Base-by-base conservation (phyloP, 352 stramenopile genomes). In the Globisporangium echinulatum region DNA sequence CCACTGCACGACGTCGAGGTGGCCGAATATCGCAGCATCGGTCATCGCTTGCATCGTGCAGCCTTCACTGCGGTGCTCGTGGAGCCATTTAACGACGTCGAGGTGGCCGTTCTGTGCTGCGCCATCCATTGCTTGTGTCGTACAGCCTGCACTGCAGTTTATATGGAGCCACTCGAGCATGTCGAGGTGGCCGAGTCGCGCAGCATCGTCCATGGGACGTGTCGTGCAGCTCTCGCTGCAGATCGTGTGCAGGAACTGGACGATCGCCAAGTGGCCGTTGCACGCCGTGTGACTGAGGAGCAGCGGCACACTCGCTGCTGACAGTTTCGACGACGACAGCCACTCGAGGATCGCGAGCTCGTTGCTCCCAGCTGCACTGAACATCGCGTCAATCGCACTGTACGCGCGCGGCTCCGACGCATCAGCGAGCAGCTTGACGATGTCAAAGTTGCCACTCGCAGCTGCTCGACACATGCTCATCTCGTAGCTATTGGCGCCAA, bases 251-350 rank as follows among this genome's bases (percentile, higher is more conserved):
- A 55, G 51, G 36, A 36, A 55, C 40, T 65, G n/a, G n/a, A 65
- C 37, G 7, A 65, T 33, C 2, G 49, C 56, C n/a, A 61, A 25
- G 49, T 68, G 66, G 2, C 64, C 64, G 36, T 52, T 38, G n/a
- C 5, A 10, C 4, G 36, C 55, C 1, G 55, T 19, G 17, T 19
- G 17, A 19, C 17, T 19, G 17, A 19, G 17, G 17, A 19, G 17
- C 17, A 19, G 17, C 17, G 17, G 17, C 17, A 19, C 17, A 19
- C 17, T 19, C 17, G 0, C 17, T 19, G 17, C 17, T 19, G 14
- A 4, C 6, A 15, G 51, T 36, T 55, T 19, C 17, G 17, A 37
- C 15, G 7, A 36, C 1, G 14, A 10, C 14, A 55, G 51, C 51
- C 51, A 55, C 51, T 55, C 19, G 37, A 55, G 36, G 37, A 47